Conservation (phyloP, 2,329 filamentous ascomycete genomes). For the Fusarium protoensiforme region DNA sequence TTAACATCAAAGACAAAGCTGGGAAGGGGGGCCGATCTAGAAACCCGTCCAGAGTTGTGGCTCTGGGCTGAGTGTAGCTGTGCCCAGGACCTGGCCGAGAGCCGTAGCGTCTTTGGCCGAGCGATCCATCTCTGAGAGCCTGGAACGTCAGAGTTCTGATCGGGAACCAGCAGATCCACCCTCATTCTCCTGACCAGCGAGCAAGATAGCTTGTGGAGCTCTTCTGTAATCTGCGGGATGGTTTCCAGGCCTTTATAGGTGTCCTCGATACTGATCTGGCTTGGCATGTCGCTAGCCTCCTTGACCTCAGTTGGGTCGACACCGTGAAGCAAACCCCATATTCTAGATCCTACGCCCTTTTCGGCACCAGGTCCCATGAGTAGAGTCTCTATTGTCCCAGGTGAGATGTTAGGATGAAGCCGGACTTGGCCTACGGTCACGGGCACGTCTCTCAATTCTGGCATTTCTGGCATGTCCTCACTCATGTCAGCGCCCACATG, state of each 20-base stretch:
- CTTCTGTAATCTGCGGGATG: constrained; percentile 70
- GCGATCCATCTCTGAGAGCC: constrained; percentile 73
- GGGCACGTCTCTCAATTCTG: constrained; percentile 50
- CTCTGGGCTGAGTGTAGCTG: constrained; percentile 55
- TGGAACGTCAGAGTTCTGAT: constrained; percentile 49
- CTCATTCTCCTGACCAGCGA: constrained; percentile 84
- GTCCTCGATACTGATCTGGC: constrained; percentile 95
- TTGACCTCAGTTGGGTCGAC: constrained; percentile 81
- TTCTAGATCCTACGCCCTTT: constrained; percentile 75
- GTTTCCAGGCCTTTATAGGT: constrained; percentile 81
- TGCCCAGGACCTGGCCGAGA: constrained; percentile 76
- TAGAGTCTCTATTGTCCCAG: constrained; percentile 73
- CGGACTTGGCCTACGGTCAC: constrained; percentile 76
- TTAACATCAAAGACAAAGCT: constrained; percentile 76
- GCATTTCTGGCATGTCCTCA: constrained; percentile 44
- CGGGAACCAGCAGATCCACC: constrained; percentile 73
- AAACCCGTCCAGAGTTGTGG: constrained; percentile 75
- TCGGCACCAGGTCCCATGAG: constrained; percentile 77
- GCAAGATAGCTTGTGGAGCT: constrained; percentile 74
- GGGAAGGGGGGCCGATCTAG: constrained; percentile 79
- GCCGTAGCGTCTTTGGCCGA: constrained; percentile 81
- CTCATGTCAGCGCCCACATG: constrained; percentile 57
- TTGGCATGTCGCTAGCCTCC: constrained; percentile 76
- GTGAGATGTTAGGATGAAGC: constrained; percentile 69
- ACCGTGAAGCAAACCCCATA: constrained; percentile 86